Percentiles rank a stretch among this genome's conserved stretches.
Conservation (phyloP, 495 filamentous ascomycete genomes). For the Clavariopsis aquatica region DNA sequence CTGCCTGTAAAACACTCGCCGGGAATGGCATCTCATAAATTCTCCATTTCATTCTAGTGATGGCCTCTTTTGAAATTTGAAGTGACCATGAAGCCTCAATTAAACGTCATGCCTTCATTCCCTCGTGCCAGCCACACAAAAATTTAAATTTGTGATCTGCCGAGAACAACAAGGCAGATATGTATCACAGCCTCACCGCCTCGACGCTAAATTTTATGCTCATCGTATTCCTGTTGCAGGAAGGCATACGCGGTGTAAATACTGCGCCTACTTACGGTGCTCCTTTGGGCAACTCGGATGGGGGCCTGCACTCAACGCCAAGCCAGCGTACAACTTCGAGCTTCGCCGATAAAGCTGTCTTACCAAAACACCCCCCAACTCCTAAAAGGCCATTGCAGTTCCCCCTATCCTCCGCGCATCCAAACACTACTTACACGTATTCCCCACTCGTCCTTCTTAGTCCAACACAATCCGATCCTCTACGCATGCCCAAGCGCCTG, state of each 20-base stretch:
- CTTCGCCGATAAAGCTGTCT: constrained; percentile 11
- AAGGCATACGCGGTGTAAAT: background rate
- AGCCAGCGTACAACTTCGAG: constrained; percentile 7
- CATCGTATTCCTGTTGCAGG: background rate
- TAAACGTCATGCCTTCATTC: background rate
- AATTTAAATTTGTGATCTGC: background rate
- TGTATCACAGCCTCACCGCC: background rate
- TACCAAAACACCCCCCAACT: constrained; percentile 19
- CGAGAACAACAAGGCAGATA: background rate
- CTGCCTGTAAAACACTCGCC: constrained; percentile 37
- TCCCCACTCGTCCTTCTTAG: background rate
- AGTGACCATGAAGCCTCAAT: background rate
- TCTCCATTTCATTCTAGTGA: constrained; percentile 17
- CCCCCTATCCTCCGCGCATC: background rate
- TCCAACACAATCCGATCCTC: constrained; percentile 5
- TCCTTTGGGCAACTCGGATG: background rate
- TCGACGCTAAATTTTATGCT: background rate
- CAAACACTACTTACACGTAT: background rate
- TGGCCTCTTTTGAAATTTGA: background rate
- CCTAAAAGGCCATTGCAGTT: constrained; percentile 1
- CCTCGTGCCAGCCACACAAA: background rate
- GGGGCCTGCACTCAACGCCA: background rate
- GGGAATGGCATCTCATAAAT: constrained; percentile 23
- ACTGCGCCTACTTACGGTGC: background rate
- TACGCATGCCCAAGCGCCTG: constrained; percentile 28